Evolutionary conservation across 129 eudicot genomes (phyloP), one percentile per base, ranked within the genome.

Genomic region (Oenanthe sinensis): DNA sequence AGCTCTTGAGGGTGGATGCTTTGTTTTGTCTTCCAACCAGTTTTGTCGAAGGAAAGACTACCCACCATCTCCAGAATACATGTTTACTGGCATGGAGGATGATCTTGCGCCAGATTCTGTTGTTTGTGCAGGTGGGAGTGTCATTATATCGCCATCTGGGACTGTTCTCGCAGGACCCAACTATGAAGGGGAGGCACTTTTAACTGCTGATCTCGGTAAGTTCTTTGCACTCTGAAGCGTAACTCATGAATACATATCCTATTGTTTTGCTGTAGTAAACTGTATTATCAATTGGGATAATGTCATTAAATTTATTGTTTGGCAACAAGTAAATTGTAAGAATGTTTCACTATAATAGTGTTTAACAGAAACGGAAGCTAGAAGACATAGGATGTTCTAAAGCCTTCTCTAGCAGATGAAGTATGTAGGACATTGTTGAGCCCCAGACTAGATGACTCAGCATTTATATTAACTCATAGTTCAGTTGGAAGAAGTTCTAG

Each of bases 1-100:
- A 69, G 99, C 99, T 42, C 88, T 95, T 40, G 99, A 95, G 85
- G 99, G 99, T 37, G 99, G 99, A 33, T 95, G 99, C 67, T 95
- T 95, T 78, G 96, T 95, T 46, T 86, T 95, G 65, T 95, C 99
- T 4, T 90, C 97, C 72, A 95, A 95, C 81, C 99, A 95, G 78
- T 95, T 90, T 75, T 92, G 99, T 76, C 75, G 91, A 79, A 86
- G 99, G 83, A 95, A 95, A 85, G 97, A 95, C 85, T 95, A 95
- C 78, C 99, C 99, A 10, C 90, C 97, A 20, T 91, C 97, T 8
- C 97, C 99, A 17, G 99, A 95, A 16, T 95, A 95, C 30, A 85
- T 84, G 6, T 95, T 91, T 62, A 36, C 75, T 24, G 97, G 89
- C 50, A 78, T 85, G 0, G 97, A 95, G 80, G 96, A 91, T 81